A percentile compares a stretch with the other conserved stretches of the same genome.
phyloP scores from a whole-genome alignment of 1,284 basidiomycete genomes.

The Cerioporus squamosus region DNA sequence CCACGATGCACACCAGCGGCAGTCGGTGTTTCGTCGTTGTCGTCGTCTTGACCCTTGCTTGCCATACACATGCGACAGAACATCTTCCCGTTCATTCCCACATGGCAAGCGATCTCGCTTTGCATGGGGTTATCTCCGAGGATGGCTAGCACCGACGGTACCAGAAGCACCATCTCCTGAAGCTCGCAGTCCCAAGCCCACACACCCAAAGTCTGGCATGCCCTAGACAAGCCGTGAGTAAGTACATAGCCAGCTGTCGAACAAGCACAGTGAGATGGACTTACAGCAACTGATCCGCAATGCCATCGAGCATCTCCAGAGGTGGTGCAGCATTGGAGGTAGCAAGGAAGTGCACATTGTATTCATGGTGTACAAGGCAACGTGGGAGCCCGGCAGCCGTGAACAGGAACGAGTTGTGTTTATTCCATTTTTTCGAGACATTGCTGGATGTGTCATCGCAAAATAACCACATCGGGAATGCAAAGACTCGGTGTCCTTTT shows the following conservation, averaged over 20 bases:
- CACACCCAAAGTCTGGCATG: slow-evolving; percentile 34
- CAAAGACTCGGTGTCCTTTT: slow-evolving; percentile 12
- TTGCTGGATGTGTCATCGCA: slow-evolving; percentile 51
- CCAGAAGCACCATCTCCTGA: slow-evolving; percentile 36
- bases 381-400: slow-evolving; percentile 37
- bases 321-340: slow-evolving; percentile 46
- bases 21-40: not conserved
- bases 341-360: slow-evolving; percentile 42
- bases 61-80: slow-evolving; percentile 45
- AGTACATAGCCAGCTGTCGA: not conserved
- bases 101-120: slow-evolving; percentile 47
- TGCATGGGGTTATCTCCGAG: slow-evolving; percentile 52
- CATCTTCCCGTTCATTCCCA: slow-evolving; percentile 41
- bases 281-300: slow-evolving; percentile 24
- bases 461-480: slow-evolving; percentile 43
- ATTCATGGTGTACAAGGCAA: slow-evolving; percentile 25
- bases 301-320: slow-evolving; percentile 46
- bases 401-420: slow-evolving; percentile 45
- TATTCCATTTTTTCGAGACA: slow-evolving; percentile 48
- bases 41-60: slow-evolving; percentile 14
- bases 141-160: slow-evolving; percentile 40
- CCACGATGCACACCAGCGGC: not conserved
- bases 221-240: slow-evolving; percentile 15
- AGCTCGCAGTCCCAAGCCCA: slow-evolving; percentile 40
- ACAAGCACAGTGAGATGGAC: not conserved